Evolutionary conservation across 805 yeast species (phyloP).

Genomic region (Candida arabinofermentans): DNA sequence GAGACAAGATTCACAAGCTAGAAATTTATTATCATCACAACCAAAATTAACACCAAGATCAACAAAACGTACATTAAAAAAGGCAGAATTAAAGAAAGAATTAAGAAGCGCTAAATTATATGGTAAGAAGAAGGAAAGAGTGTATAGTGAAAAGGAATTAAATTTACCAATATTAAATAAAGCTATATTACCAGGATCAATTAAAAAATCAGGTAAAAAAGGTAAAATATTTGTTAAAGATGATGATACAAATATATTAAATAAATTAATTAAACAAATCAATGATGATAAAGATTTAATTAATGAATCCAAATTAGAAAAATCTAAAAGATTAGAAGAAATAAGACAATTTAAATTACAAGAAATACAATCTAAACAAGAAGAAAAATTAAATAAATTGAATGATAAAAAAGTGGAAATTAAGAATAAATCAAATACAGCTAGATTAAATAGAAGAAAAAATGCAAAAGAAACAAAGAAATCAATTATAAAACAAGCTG

Average conservation of each 20-base stretch:
- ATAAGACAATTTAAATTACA: slow-evolving; percentile 80
- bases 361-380: slow-evolving; percentile 84
- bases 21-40: slow-evolving; percentile 56
- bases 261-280: slow-evolving; percentile 71
- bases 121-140: slow-evolving; percentile 56
- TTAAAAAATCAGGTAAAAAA: slow-evolving; percentile 77
- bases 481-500: slow-evolving; percentile 19
- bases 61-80: slow-evolving; percentile 43
- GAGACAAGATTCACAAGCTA: slow-evolving; percentile 59
- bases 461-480: slow-evolving; percentile 31
- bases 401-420: slow-evolving; percentile 78
- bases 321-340: slow-evolving; percentile 83
- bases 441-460: slow-evolving; percentile 68
- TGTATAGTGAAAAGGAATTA: slow-evolving; percentile 72
- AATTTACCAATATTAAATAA: slow-evolving; percentile 76
- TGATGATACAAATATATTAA: slow-evolving; percentile 56
- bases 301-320: slow-evolving; percentile 86
- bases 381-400: slow-evolving; percentile 59
- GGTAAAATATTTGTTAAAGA: slow-evolving; percentile 78
- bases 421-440: slow-evolving; percentile 65
- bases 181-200: slow-evolving; percentile 79
- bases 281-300: slow-evolving; percentile 76
- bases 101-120: slow-evolving; percentile 61
- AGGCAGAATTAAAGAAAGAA: slow-evolving; percentile 57
- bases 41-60: slow-evolving; percentile 63